Conservation (phyloP, 1,284 basidiomycete species). For the Malassezia brasiliensis region DNA sequence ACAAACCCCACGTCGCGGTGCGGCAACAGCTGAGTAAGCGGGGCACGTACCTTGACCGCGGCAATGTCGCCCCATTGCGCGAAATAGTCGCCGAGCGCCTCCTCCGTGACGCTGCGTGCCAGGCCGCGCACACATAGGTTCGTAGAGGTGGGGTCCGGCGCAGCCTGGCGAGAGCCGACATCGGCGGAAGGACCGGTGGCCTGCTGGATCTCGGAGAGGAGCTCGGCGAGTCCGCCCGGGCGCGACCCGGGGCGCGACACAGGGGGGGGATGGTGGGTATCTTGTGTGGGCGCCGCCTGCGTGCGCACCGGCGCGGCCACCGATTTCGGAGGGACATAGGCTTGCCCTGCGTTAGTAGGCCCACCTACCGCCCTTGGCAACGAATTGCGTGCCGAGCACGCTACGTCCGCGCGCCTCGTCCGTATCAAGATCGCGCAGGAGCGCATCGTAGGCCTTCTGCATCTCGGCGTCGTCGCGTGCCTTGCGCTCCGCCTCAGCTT, state of each 20-base stretch:
- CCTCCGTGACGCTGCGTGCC: slow-evolving; percentile 72
- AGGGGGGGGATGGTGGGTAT: no score
- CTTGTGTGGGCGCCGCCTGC: no score
- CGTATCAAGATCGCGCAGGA: slow-evolving; percentile 29
- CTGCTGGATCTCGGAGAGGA: slow-evolving; percentile 39
- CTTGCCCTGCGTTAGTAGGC: not conserved
- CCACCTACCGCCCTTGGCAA: slow-evolving; percentile 24
- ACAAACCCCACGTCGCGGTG: slow-evolving; percentile 83
- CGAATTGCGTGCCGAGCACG: slow-evolving; percentile 19
- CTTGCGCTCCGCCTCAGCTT: slow-evolving; percentile 29
- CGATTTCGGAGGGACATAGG: not conserved
- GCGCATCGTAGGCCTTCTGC: slow-evolving; percentile 31
- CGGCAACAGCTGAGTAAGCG: slow-evolving; percentile 52
- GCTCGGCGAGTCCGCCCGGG: not conserved
- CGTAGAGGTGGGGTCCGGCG: slow-evolving; percentile 50
- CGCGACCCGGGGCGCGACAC: not conserved
- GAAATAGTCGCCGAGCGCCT: slow-evolving; percentile 73
- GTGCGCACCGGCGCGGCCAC: no score
- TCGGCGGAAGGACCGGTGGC: not conserved
- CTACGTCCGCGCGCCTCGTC: not conserved
- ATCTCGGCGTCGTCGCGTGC: slow-evolving; percentile 29
- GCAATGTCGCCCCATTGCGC: slow-evolving; percentile 55
- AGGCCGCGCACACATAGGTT: slow-evolving; percentile 81
- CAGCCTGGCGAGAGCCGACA: no score
- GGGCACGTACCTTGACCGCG: slow-evolving; percentile 51